Base-by-base conservation (phyloP, 805 yeast genomes). In the Kodamaea nitidulidarum region DNA sequence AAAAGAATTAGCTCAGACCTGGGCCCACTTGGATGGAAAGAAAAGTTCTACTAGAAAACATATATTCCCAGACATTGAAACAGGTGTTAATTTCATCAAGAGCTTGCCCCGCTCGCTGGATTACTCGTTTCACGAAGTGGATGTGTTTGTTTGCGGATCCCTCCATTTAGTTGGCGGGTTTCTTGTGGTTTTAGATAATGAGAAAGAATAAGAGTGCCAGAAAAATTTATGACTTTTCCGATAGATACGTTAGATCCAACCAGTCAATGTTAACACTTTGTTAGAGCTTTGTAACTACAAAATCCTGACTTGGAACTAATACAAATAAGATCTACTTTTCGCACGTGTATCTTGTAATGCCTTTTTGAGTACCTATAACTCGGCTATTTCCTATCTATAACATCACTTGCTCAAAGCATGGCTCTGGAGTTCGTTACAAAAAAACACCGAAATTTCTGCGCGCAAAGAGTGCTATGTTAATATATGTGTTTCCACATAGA, bases 151-250 rank as follows among this genome's bases (percentile, higher is more conserved):
- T 0, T 84, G 95, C 43, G 99, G 99, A 1, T 88, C 97, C 4
- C 68, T 93, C 47, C 96, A 91, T 58, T 67, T 95, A 41, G 95
- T 93, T 8, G 99, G 99, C 12, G 98, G 98, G 0, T 75, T 93
- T 41, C 63, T 93, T 27, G 88, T 88, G 2, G 96, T 90, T 4
- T 63, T 88, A 31, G 96, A 91, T 39, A 60, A 60, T 17, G 60
- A 61, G 34, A 60, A 45, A 40, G 61, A 59, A 36, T 60, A 50
- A 42, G 15, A 6, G 6, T 25, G n/a, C n/a, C n/a, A n/a, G n/a
- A n/a, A n/a, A n/a, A n/a, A n/a, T n/a, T n/a, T n/a, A n/a, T n/a
- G n/a, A n/a, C n/a, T n/a, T n/a, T n/a, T n/a, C n/a, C n/a, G n/a
- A n/a, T n/a, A n/a, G n/a, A n/a, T n/a, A n/a, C n/a, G n/a, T n/a